Evolutionary conservation across 177 flowering plant genomes (phyloP).

Genomic region (Vitis hybrid): DNA sequence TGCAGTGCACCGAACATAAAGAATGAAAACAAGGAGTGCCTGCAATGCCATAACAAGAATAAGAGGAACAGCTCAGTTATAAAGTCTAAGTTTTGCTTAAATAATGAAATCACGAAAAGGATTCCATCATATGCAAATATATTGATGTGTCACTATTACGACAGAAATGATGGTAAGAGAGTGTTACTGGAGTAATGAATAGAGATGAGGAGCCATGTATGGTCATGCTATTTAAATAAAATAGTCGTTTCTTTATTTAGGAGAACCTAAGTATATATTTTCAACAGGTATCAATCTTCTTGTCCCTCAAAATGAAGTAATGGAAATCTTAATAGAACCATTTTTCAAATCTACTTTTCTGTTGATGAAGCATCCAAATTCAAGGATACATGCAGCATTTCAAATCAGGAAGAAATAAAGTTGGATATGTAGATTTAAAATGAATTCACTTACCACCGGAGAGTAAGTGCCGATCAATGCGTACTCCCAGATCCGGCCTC

Average conservation of each 20-base stretch:
- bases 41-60: slow-evolving; percentile 31
- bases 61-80: not conserved
- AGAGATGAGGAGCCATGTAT: not conserved
- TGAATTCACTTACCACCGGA: slow-evolving; percentile 67
- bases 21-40: slow-evolving; percentile 88
- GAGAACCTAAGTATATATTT: not conserved
- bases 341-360: not conserved
- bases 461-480: slow-evolving; percentile 60
- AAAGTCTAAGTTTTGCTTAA: not conserved
- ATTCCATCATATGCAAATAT: not conserved
- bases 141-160: not conserved
- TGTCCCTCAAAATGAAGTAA: not conserved
- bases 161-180: not conserved
- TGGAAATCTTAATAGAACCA: not conserved
- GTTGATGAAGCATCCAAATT: too few relatives aligned
- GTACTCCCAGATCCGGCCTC: slow-evolving; percentile 77
- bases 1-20: slow-evolving; percentile 89
- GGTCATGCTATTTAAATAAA: not conserved
- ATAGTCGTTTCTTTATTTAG: not conserved
- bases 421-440: not conserved
- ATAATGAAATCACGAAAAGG: not conserved
- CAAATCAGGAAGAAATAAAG: not conserved
- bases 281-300: not conserved
- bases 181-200: not conserved
- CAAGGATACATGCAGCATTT: not conserved